Percentiles rank a stretch among this genome's conserved stretches.
These are phyloP conservation scores for Colletotrichum scovillei DNA, from an alignment of 2,329 filamentous ascomycete species.

Conservation along the genomic window DNA sequence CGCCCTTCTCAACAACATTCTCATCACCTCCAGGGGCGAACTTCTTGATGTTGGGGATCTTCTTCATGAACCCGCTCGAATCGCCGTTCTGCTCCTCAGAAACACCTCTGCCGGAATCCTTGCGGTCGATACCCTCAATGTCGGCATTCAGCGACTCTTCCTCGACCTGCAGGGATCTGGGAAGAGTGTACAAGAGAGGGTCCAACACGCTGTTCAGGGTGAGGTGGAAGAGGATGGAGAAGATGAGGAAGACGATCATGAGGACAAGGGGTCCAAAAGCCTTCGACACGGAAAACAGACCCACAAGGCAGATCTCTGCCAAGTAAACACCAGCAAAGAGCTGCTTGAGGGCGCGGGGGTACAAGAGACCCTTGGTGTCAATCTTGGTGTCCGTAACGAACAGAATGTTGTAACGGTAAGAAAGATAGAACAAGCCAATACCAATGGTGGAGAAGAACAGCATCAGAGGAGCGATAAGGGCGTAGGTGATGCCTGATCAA, in stretches of 20 bases:
- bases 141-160: slow-evolving; percentile 46
- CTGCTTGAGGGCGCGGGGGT: slow-evolving; percentile 89
- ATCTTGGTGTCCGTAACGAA: slow-evolving; percentile 83
- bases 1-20: slow-evolving; percentile 53
- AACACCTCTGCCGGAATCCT: slow-evolving; percentile 35
- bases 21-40: slow-evolving; percentile 37
- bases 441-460: slow-evolving; percentile 83
- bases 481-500: slow-evolving; percentile 74
- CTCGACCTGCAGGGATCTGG: slow-evolving; percentile 66
- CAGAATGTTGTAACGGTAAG: slow-evolving; percentile 88
- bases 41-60: slow-evolving; percentile 35
- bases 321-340: slow-evolving; percentile 85
- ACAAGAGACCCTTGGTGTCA: slow-evolving; percentile 90
- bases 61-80: slow-evolving; percentile 32
- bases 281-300: slow-evolving; percentile 79
- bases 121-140: slow-evolving; percentile 31
- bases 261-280: slow-evolving; percentile 78
- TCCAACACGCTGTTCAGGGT: slow-evolving; percentile 76
- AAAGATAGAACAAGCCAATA: slow-evolving; percentile 82
- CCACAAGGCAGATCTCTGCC: slow-evolving; percentile 81
- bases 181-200: slow-evolving; percentile 78
- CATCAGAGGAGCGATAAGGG: slow-evolving; percentile 85
- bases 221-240: slow-evolving; percentile 81
- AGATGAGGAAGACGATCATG: slow-evolving; percentile 80
- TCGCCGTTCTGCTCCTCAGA: slow-evolving; percentile 37